Percentiles rank a stretch among this genome's conserved stretches.
Evolutionary conservation across 805 yeast genomes (phyloP).

Genomic region (Jamesozyma piceae): DNA sequence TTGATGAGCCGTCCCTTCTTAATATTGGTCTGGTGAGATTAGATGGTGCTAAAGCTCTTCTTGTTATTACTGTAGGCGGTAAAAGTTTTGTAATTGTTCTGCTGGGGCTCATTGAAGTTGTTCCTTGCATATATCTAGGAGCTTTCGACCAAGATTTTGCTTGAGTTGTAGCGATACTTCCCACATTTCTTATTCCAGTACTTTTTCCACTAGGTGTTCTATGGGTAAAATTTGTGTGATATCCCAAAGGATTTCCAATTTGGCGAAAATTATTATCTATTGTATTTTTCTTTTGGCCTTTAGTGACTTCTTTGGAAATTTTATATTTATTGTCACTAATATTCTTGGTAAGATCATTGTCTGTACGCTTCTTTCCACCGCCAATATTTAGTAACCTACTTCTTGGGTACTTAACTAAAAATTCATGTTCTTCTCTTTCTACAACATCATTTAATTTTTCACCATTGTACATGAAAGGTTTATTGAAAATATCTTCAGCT

Average conservation of each 20-base stretch:
- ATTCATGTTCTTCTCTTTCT: slow-evolving; percentile 26
- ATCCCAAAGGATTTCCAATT: background rate
- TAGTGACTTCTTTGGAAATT: background rate
- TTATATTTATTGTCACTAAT: background rate
- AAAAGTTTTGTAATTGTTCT: slow-evolving; percentile 6
- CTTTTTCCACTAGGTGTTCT: background rate
- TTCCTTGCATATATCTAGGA: slow-evolving; percentile 1
- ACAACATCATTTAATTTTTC: slow-evolving; percentile 23
- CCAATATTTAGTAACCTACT: slow-evolving; percentile 18
- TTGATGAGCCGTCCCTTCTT: slow-evolving; percentile 9
- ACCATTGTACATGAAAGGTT: slow-evolving; percentile 29
- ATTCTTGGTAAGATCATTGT: background rate
- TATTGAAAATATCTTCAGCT: slow-evolving; percentile 39
- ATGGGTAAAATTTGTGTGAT: background rate
- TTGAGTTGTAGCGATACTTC: background rate
- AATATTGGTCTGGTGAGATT: slow-evolving; percentile 11
- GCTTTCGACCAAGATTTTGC: background rate
- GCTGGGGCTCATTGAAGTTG: background rate
- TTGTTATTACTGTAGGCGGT: slow-evolving; percentile 12
- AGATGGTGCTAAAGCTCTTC: slow-evolving; percentile 4
- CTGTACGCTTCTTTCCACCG: background rate
- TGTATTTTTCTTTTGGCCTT: background rate
- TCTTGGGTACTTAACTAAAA: slow-evolving; percentile 26
- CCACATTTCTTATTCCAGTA: background rate
- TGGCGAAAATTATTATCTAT: background rate